Conservation (phyloP, 176 grass and related monocot genomes). For the Chloris gayana region DNA sequence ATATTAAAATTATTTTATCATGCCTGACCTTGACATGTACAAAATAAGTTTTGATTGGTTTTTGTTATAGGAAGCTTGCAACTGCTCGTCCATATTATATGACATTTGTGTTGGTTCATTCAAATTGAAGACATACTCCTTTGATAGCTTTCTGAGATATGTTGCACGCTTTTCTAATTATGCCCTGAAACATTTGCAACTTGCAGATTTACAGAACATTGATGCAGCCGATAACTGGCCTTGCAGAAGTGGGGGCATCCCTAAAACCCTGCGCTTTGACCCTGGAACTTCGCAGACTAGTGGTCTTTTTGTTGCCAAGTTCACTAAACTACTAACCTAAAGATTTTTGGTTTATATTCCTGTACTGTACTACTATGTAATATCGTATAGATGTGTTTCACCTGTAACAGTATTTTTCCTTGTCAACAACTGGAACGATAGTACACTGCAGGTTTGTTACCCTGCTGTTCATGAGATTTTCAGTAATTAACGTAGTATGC, state of each 20-base stretch:
- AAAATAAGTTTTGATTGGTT: not conserved
- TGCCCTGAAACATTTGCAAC: conserved; percentile 1
- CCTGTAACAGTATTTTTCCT: conserved; percentile 8
- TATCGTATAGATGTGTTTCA: not conserved
- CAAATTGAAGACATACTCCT: not conserved
- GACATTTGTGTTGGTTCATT: conserved; percentile 8
- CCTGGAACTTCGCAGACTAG: conserved; percentile 67
- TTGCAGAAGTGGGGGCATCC: conserved; percentile 64
- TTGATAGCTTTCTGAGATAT: conserved; percentile 13
- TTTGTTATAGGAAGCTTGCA: not conserved
- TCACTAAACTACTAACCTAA: conserved; percentile 59
- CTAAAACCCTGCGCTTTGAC: conserved; percentile 76
- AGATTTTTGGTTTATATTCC: conserved; percentile 23
- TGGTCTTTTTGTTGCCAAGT: conserved; percentile 85
- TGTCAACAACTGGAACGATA: conserved; percentile 21
- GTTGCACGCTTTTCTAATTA: not conserved
- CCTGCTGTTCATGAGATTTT: not conserved
- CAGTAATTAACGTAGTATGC: conserved; percentile 6
- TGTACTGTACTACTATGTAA: not conserved
- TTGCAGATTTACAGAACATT: conserved; percentile 67
- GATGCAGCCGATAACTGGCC: conserved; percentile 64
- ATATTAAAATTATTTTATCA: too few species aligned
- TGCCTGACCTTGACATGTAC: not conserved
- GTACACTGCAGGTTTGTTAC: conserved; percentile 22
- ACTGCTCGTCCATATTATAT: not conserved